Percentiles rank a stretch among this genome's conserved stretches.
Conservation (phyloP, 306 rosid genomes). For the Psophocarpus tetragonolobus region DNA sequence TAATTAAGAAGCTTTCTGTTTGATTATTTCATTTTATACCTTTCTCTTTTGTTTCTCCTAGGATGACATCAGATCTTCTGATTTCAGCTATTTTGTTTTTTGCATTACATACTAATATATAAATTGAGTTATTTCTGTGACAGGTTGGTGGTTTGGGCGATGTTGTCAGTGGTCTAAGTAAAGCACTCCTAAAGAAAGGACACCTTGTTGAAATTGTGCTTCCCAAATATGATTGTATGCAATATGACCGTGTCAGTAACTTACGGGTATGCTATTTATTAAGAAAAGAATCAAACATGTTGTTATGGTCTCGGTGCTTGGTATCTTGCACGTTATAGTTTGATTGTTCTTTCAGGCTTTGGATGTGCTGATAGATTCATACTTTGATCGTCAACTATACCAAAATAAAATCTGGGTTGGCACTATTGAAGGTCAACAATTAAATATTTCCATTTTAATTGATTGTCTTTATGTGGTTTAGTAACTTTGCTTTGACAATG, state of each 20-base stretch:
- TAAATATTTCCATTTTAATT: constrained; percentile 26
- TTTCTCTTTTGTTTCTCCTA: constrained; percentile 2
- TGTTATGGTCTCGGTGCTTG: background rate
- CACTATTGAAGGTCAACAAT: constrained; percentile 72
- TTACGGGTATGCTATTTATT: constrained; percentile 63
- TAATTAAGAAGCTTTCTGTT: constrained; percentile 19
- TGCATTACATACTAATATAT: background rate
- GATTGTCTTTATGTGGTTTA: constrained; percentile 16
- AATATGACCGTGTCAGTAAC: constrained; percentile 59
- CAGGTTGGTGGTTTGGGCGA: constrained; percentile 99
- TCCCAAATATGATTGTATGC: constrained; percentile 95
- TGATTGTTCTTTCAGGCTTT: constrained; percentile 55
- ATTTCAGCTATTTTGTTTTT: constrained; percentile 22
- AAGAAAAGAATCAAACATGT: constrained; percentile 25
- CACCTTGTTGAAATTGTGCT: constrained; percentile 92
- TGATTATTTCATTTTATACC: constrained; percentile 26
- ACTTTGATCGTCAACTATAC: constrained; percentile 78
- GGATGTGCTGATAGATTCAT: constrained; percentile 73
- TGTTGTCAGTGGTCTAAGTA: constrained; percentile 84
- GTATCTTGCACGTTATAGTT: constrained; percentile 35
- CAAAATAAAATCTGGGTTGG: constrained; percentile 95
- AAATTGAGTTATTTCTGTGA: constrained; percentile 29
- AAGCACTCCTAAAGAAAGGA: constrained; percentile 91
- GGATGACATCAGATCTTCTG: constrained; percentile 13
- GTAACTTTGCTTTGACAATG: constrained; percentile 38